Base-by-base conservation (phyloP, 2,329 filamentous ascomycete genomes). In the Ophiosphaerella herpotricha region DNA sequence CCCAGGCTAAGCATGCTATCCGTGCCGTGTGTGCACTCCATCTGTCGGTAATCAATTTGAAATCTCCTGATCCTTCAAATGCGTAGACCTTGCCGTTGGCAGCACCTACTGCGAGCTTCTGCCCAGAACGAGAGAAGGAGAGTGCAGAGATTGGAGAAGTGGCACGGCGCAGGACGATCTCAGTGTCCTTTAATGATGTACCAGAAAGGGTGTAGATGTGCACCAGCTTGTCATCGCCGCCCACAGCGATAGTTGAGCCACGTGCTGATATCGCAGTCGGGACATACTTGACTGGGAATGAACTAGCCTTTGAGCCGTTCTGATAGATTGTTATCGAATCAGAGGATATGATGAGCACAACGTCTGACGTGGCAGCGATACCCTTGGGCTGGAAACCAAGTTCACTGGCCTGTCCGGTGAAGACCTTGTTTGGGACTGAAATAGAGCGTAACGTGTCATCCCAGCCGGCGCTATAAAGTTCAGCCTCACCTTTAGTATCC, bases 381-480 rank as follows among this genome's bases (percentile, higher is more conserved):
- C 86, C 88, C 73, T 89, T 93, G 2, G 94, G 94, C 67, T 97
- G 94, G 14, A 86, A 87, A 2, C 84, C 80, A 16, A 96, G 82
- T 67, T 88, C 87, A 29, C 81, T 75, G 1, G 84, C 79, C 42
- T 81, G 80, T 47, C 89, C 90, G 5, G 86, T 81, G 71, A 95
- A 97, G 0, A 86, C 89, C 64, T 85, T 87, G 44, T 87, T 84
- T 1, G 85, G 81, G 50, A 88, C 81, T 58, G 96, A 91, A 32
- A 95, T 81, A 37, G 84, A 87, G 55, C 91, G 87, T 32, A 97
- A 79, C 1, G 87, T 91, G 72, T 99, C 94, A 68, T 99, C 94
- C 94, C 93, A 99, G 56, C 87, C 92, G 45, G 93, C 89, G 65
- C 87, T 93, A 76, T 90, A 92, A n/a, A 91, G 84, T 58, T 85